Conservation (phyloP, 2,329 filamentous ascomycete species). For the Zymoseptoria crescenta region DNA sequence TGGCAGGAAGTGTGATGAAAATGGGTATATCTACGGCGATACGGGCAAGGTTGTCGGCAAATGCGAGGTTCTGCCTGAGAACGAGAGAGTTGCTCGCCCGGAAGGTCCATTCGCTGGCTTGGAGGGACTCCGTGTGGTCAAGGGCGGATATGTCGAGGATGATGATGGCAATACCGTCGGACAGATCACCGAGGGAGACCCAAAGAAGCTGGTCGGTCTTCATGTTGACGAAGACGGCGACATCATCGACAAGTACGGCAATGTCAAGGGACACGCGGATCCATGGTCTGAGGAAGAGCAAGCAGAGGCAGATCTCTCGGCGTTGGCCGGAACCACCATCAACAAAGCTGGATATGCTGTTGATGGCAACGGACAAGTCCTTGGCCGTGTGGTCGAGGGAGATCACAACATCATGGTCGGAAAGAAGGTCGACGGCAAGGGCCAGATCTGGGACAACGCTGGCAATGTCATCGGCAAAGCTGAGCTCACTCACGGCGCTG, state of each 20-base stretch:
- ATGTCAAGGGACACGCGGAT: slow-evolving; percentile 54
- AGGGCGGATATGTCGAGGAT: slow-evolving; percentile 68
- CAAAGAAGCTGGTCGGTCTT: slow-evolving; percentile 64
- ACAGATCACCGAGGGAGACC: slow-evolving; percentile 60
- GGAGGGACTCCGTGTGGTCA: slow-evolving; percentile 56
- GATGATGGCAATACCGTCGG: slow-evolving; percentile 71
- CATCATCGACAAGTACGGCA: slow-evolving; percentile 66
- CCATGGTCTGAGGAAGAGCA: slow-evolving; percentile 46
- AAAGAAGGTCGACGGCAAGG: slow-evolving; percentile 55
- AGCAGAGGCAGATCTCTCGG: slow-evolving; percentile 47
- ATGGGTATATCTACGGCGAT: slow-evolving; percentile 51
- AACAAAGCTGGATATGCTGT: slow-evolving; percentile 58
- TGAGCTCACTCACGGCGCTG: slow-evolving; percentile 47
- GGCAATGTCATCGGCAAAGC: slow-evolving; percentile 54
- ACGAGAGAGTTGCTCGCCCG: slow-evolving; percentile 47
- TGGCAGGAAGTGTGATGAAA: slow-evolving; percentile 49
- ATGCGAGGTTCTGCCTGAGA: slow-evolving; percentile 51
- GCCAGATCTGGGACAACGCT: slow-evolving; percentile 57
- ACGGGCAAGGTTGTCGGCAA: slow-evolving; percentile 50
- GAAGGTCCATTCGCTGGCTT: slow-evolving; percentile 67
- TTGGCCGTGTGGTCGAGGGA: slow-evolving; percentile 51
- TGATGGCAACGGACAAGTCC: slow-evolving; percentile 50
- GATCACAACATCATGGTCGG: slow-evolving; percentile 50
- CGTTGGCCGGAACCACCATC: slow-evolving; percentile 54
- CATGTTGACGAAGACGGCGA: slow-evolving; percentile 76